A percentile compares a stretch with the other conserved stretches of the same genome.
phyloP scores from a whole-genome alignment of 2,329 filamentous ascomycete genomes.

The Trichoderma breve region DNA sequence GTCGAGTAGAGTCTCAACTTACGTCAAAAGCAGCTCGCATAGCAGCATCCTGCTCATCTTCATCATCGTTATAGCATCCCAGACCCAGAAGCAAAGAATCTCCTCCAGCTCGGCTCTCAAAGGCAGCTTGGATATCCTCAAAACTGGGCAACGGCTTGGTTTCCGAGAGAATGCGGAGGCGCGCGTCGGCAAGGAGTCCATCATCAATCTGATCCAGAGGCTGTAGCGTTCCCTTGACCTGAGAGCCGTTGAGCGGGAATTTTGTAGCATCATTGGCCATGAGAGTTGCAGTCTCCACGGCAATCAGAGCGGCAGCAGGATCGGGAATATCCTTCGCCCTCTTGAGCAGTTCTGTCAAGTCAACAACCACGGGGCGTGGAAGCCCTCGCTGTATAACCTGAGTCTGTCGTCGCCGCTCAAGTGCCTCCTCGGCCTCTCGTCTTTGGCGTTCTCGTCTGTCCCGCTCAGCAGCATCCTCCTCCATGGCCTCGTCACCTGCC shows the following conservation, averaged over 20 bases:
- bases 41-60: constrained; percentile 62
- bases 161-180: constrained; percentile 73
- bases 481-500: constrained; percentile 47
- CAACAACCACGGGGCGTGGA: constrained; percentile 71
- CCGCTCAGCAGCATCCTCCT: constrained; percentile 65
- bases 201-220: constrained; percentile 67
- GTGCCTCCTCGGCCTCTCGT: constrained; percentile 68
- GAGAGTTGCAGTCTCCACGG: constrained; percentile 72
- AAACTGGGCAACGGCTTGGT: constrained; percentile 49
- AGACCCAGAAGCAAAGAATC: constrained; percentile 71
- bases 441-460: constrained; percentile 76
- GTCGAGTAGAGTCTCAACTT: constrained; percentile 33
- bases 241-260: constrained; percentile 67
- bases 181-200: constrained; percentile 68
- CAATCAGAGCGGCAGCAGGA: constrained; percentile 66
- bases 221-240: constrained; percentile 60
- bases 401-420: constrained; percentile 79
- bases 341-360: constrained; percentile 66
- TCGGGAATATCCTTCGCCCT: constrained; percentile 60
- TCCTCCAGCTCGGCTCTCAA: constrained; percentile 50
- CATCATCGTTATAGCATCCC: constrained; percentile 74
- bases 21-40: constrained; percentile 74
- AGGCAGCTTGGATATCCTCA: constrained; percentile 53
- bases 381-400: constrained; percentile 87
- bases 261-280: constrained; percentile 78